These are phyloP conservation scores for Panus rudis DNA, from an alignment of 768 basidiomycete species.

Conservation along the genomic window DNA sequence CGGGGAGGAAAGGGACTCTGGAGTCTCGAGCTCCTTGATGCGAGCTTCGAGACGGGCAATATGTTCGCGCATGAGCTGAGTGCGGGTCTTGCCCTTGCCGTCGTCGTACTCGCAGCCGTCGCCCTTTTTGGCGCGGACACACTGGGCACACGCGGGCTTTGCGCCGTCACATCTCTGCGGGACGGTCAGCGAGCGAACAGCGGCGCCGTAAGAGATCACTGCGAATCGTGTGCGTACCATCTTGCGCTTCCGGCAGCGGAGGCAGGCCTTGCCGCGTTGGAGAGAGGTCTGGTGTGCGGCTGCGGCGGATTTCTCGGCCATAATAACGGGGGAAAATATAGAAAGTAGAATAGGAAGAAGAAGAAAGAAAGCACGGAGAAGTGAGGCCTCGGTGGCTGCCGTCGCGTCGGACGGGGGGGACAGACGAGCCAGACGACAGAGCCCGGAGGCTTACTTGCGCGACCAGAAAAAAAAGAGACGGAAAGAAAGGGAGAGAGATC, in stretches of 20 bases:
- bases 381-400: conserved; percentile 1
- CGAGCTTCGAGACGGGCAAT: conserved; percentile 66
- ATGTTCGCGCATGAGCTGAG: conserved; percentile 72
- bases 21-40: conserved; percentile 69
- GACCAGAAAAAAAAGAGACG: conserved; percentile 8
- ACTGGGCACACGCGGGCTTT: conserved; percentile 77
- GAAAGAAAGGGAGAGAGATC: conserved; percentile 1
- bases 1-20: conserved; percentile 54
- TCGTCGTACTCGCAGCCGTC: conserved; percentile 78
- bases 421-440: neutral
- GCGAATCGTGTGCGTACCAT: conserved; percentile 29
- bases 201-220: neutral
- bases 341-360: conserved; percentile 18
- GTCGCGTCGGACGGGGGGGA: neutral
- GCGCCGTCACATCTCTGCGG: conserved; percentile 69
- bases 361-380: conserved; percentile 18
- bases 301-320: conserved; percentile 22
- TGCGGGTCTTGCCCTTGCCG: conserved; percentile 77
- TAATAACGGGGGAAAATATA: conserved; percentile 26
- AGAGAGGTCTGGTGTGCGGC: conserved; percentile 20
- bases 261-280: conserved; percentile 34
- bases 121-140: conserved; percentile 67
- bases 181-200: neutral
- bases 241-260: conserved; percentile 48
- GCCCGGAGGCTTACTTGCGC: neutral